A percentile compares a stretch with the other conserved stretches of the same genome.
phyloP scores from a whole-genome alignment of 2,329 filamentous ascomycete species.

The Venturiaceae sp. region DNA sequence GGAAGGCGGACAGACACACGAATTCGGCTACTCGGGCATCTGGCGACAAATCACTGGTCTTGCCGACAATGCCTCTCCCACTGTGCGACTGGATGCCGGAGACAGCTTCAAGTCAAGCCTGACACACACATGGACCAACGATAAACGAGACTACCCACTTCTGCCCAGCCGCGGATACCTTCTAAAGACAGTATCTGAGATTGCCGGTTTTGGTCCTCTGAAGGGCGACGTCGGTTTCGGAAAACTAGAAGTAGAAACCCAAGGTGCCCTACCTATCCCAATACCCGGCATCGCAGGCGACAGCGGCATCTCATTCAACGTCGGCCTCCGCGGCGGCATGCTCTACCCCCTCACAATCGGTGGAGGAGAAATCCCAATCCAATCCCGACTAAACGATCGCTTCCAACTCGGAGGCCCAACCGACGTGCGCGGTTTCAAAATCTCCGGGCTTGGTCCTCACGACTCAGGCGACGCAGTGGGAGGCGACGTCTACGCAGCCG shows the following conservation, averaged over 20 bases:
- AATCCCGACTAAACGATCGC: slow-evolving; percentile 82
- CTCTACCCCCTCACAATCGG: slow-evolving; percentile 71
- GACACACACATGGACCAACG: slow-evolving; percentile 69
- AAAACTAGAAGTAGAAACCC: slow-evolving; percentile 80
- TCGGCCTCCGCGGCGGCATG: slow-evolving; percentile 69
- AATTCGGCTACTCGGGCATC: slow-evolving; percentile 67
- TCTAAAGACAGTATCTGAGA: slow-evolving; percentile 64
- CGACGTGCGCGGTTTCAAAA: slow-evolving; percentile 86
- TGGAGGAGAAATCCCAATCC: slow-evolving; percentile 42
- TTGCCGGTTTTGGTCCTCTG: slow-evolving; percentile 80
- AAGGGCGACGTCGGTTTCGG: slow-evolving; percentile 88
- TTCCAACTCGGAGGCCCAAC: slow-evolving; percentile 93
- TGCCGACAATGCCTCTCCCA: slow-evolving; percentile 64
- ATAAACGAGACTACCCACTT: slow-evolving; percentile 75
- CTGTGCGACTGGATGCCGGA: slow-evolving; percentile 74
- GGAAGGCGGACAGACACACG: slow-evolving; percentile 52
- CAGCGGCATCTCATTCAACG: slow-evolving; percentile 74
- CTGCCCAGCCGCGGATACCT: slow-evolving; percentile 77
- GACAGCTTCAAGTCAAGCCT: slow-evolving; percentile 85
- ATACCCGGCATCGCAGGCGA: slow-evolving; percentile 58
- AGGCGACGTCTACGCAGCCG: slow-evolving; percentile 85
- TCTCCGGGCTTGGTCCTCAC: slow-evolving; percentile 79
- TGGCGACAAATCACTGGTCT: slow-evolving; percentile 88
- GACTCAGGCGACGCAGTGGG: slow-evolving; percentile 81
- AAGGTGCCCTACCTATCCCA: slow-evolving; percentile 63